Evolutionary conservation across 257 asterid species (phyloP).

Genomic region (Primulina huaijiensis): DNA sequence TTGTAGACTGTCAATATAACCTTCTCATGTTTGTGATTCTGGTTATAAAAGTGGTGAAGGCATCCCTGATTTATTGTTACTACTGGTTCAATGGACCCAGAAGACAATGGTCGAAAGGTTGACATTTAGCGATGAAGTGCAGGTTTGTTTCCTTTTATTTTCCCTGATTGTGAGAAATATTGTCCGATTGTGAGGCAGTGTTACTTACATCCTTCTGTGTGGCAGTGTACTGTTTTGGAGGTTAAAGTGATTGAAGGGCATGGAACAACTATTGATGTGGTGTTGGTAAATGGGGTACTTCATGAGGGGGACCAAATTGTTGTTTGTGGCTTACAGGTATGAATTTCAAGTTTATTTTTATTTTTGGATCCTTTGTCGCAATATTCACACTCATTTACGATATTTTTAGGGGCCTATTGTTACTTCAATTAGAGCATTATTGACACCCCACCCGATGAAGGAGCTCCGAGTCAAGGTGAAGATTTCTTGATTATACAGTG

Average conservation of each 20-base stretch:
- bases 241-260: constrained; percentile 98
- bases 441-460: constrained; percentile 99
- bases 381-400: constrained; percentile 14
- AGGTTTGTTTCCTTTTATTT: constrained; percentile 49
- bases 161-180: constrained; percentile 17
- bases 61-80: constrained; percentile 72
- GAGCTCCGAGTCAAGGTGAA: constrained; percentile 97
- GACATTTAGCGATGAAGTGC: constrained; percentile 76
- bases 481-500: constrained; percentile 17
- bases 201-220: constrained; percentile 29
- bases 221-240: constrained; percentile 98
- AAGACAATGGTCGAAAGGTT: constrained; percentile 79
- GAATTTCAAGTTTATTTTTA: constrained; percentile 20
- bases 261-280: constrained; percentile 94
- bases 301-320: constrained; percentile 97
- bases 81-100: constrained; percentile 88
- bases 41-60: constrained; percentile 82
- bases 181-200: constrained; percentile 3
- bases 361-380: constrained; percentile 18
- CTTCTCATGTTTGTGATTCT: constrained; percentile 23
- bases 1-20: constrained; percentile 14
- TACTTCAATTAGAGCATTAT: constrained; percentile 79
- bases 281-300: constrained; percentile 93
- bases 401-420: constrained; percentile 80
- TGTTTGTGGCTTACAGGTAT: constrained; percentile 93